These are phyloP conservation scores for Nosema muscidifuracis DNA, from an alignment of 371 early-diverging fungal genomes.

Conservation along the genomic window DNA sequence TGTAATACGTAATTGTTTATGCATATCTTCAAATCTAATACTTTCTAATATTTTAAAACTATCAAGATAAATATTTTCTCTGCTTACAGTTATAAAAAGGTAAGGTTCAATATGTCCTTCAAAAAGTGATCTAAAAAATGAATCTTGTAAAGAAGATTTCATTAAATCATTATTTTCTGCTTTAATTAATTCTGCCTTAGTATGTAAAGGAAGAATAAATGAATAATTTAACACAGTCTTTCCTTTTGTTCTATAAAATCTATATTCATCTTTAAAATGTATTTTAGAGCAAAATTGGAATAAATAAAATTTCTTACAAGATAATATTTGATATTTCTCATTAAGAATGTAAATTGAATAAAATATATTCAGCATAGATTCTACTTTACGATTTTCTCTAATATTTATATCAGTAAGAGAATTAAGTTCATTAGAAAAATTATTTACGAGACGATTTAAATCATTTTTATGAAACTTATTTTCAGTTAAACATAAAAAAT, in stretches of 20 bases:
- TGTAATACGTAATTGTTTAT: conserved; percentile 62
- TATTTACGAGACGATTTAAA: conserved; percentile 44
- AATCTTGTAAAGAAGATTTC: conserved; percentile 60
- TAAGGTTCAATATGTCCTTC: conserved; percentile 62
- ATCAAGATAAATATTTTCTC: conserved; percentile 59
- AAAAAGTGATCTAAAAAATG: conserved; percentile 63
- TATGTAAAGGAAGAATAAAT: conserved; percentile 59
- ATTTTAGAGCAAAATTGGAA: conserved; percentile 43
- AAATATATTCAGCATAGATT: conserved; percentile 52
- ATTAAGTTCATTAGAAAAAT: conserved; percentile 39
- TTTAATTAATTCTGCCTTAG: conserved; percentile 62
- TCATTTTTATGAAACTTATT: conserved; percentile 42
- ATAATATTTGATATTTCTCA: conserved; percentile 35
- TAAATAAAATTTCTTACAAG: conserved; percentile 56
- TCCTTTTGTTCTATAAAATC: conserved; percentile 42
- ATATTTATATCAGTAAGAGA: conserved; percentile 28
- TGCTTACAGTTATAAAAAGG: conserved; percentile 50
- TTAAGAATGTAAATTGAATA: conserved; percentile 50
- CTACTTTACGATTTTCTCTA: conserved; percentile 44
- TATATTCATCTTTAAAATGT: conserved; percentile 60
- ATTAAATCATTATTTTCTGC: conserved; percentile 58
- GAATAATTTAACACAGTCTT: conserved; percentile 54
- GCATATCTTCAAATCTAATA: conserved; percentile 32
- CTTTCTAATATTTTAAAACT: conserved; percentile 51
- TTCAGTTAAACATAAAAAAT: conserved; percentile 34